A percentile compares a stretch with the other conserved stretches of the same genome.
Evolutionary conservation across 805 yeast genomes (phyloP).

Genomic region (Lipomyces yamanashiensis): DNA sequence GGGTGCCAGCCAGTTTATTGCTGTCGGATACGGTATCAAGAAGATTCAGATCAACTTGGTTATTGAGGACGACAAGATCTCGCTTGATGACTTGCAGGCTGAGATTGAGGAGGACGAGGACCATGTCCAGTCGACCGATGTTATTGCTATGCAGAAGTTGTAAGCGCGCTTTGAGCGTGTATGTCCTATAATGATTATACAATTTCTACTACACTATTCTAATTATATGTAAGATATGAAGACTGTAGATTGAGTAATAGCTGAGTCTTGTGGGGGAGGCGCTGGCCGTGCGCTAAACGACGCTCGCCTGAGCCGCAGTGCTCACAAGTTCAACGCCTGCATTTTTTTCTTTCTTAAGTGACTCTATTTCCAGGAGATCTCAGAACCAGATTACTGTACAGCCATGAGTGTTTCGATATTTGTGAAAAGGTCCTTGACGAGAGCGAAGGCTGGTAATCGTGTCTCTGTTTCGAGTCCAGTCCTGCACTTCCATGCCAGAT

Average conservation of each 20-base stretch:
- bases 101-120: slow-evolving; percentile 93
- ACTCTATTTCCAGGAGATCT: too few species aligned
- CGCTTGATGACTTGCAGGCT: slow-evolving; percentile 77
- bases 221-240: too few species aligned
- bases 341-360: neutral
- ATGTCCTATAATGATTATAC: neutral
- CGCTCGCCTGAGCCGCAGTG: slow-evolving; percentile 1
- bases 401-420: too few species aligned
- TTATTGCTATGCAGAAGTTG: slow-evolving; percentile 51
- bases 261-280: slow-evolving; percentile 14
- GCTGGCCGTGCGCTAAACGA: slow-evolving; percentile 7
- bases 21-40: slow-evolving; percentile 99
- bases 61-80: slow-evolving; percentile 95
- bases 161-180: slow-evolving; percentile 9
- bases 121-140: slow-evolving; percentile 98
- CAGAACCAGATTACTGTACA: too few species aligned
- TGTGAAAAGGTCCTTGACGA: too few species aligned
- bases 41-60: slow-evolving; percentile 98
- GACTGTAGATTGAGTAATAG: neutral
- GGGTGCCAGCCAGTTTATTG: slow-evolving; percentile 97
- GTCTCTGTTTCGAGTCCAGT: too few species aligned
- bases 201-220: too few species aligned
- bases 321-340: neutral
- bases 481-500: neutral
- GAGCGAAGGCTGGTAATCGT: too few species aligned